Conservation (phyloP, 805 yeast genomes). For the Lipomyces orientalis region DNA sequence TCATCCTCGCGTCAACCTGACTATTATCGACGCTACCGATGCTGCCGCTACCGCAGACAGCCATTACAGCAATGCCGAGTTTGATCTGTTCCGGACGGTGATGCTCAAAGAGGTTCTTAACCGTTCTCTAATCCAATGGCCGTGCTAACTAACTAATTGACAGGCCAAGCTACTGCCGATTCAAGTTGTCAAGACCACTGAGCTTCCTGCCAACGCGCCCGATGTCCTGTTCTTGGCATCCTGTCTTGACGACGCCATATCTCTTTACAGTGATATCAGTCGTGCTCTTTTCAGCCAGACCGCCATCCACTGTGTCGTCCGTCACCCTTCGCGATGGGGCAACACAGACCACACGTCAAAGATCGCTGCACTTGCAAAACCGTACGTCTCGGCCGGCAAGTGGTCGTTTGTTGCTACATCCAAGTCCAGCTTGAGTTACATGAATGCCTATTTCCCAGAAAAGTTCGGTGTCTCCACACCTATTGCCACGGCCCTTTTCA, state of each 20-base stretch:
- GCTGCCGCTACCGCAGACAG: neutral
- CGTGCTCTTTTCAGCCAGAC: neutral
- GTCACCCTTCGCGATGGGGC: neutral
- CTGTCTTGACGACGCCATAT: neutral
- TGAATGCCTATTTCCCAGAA: neutral
- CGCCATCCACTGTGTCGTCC: slow-evolving; percentile 3
- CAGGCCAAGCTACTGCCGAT: neutral
- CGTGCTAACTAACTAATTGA: neutral
- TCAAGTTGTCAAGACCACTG: neutral
- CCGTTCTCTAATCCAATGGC: neutral
- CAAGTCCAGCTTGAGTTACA: neutral
- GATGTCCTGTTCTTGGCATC: slow-evolving; percentile 4
- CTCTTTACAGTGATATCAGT: neutral
- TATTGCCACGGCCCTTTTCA: neutral
- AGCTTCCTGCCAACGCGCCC: neutral
- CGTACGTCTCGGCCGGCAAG: neutral
- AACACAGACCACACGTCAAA: neutral
- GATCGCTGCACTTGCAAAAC: neutral
- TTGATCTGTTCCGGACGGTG: neutral
- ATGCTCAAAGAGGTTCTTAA: neutral
- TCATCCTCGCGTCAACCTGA: neutral
- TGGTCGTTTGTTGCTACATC: slow-evolving; percentile 11
- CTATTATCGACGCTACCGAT: slow-evolving; percentile 5
- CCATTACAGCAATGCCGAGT: neutral
- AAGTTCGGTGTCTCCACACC: neutral